Conservation (phyloP, 176 grass and related monocot genomes). For the Chloris gayana region DNA sequence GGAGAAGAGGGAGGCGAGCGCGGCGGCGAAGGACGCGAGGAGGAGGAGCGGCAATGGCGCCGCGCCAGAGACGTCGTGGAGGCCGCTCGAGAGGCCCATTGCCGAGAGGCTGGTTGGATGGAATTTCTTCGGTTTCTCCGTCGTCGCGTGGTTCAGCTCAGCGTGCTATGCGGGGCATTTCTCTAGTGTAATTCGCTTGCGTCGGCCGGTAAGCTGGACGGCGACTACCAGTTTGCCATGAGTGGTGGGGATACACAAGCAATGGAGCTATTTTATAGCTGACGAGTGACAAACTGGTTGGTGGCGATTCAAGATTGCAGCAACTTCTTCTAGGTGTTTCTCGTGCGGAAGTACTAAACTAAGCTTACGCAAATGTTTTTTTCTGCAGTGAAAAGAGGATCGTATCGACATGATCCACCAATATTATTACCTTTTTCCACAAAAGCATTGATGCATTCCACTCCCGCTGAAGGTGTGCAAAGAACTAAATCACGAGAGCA, state of each 20-base stretch:
- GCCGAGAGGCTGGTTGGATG: no score
- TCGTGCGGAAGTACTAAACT: neutral
- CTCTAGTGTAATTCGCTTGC: neutral
- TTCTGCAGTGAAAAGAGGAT: no score
- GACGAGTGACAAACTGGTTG: neutral
- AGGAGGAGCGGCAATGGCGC: conserved; percentile 9
- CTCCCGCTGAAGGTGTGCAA: no score
- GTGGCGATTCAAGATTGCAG: neutral
- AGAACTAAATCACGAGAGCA: no score
- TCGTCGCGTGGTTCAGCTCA: no score
- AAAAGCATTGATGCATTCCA: no score
- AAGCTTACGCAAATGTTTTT: no score
- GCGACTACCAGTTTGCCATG: neutral
- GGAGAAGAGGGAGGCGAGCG: conserved; percentile 1
- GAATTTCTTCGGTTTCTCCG: no score
- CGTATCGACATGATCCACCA: no score
- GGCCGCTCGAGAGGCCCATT: conserved; percentile 27
- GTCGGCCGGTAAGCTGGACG: neutral
- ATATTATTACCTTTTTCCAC: no score
- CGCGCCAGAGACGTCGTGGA: conserved; percentile 26
- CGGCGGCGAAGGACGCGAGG: neutral
- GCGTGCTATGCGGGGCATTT: no score
- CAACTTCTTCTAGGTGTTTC: neutral
- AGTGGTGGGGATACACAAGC: neutral
- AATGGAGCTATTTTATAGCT: neutral